These are phyloP conservation scores for Sicyos edulis DNA, from an alignment of 306 rosid genomes.

Conservation along the genomic window DNA sequence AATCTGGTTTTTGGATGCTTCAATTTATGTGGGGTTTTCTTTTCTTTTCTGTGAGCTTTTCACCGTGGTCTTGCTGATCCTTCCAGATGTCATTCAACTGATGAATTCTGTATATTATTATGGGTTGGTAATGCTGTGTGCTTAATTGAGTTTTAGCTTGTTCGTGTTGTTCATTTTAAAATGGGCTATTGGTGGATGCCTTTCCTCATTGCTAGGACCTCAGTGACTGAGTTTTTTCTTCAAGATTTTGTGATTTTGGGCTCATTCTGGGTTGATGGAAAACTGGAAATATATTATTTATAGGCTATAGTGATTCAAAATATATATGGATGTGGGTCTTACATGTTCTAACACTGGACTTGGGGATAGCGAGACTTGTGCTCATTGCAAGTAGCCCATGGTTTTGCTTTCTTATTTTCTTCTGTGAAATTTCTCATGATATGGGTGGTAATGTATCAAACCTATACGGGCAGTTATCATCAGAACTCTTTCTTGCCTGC, in stretches of 20 bases:
- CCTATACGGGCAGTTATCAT: slow-evolving; percentile 35
- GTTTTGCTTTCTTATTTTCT: slow-evolving; percentile 25
- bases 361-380: slow-evolving; percentile 14
- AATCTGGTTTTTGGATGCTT: slow-evolving; percentile 4
- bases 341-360: slow-evolving; percentile 22
- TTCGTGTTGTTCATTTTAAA: slow-evolving; percentile 26
- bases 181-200: slow-evolving; percentile 26
- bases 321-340: slow-evolving; percentile 28
- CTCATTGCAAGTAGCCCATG: slow-evolving; percentile 18
- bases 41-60: slow-evolving; percentile 19
- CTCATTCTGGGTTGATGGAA: too few species aligned
- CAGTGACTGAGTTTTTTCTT: slow-evolving; percentile 23
- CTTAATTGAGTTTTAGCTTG: slow-evolving; percentile 1
- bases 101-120: neutral
- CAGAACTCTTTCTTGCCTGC: slow-evolving; percentile 30
- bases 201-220: slow-evolving; percentile 18
- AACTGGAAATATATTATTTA: too few species aligned
- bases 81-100: slow-evolving; percentile 26
- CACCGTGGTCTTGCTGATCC: slow-evolving; percentile 21
- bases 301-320: slow-evolving; percentile 19
- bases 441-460: slow-evolving; percentile 29
- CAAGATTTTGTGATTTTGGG: slow-evolving; percentile 18
- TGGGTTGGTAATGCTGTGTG: slow-evolving; percentile 18
- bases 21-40: slow-evolving; percentile 15
- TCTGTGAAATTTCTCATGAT: slow-evolving; percentile 19